These are phyloP conservation scores for Verticillium isaacii DNA, from an alignment of 2,329 filamentous ascomycete genomes.

Conservation along the genomic window DNA sequence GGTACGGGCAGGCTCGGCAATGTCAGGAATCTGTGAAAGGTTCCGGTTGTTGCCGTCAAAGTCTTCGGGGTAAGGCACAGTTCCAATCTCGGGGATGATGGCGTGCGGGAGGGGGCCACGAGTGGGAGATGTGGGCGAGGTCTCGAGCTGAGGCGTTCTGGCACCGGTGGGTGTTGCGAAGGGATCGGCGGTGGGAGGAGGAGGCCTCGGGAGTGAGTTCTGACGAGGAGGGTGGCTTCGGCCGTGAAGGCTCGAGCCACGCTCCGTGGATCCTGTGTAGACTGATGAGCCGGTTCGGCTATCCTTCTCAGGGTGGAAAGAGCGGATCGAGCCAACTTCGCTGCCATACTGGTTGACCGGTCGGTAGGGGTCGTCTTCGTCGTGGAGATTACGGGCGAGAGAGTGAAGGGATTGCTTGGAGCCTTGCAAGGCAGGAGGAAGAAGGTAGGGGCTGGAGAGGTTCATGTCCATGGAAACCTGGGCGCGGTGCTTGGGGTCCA, in stretches of 20 bases:
- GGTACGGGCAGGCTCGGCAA: conserved; percentile 31
- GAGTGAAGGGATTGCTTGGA: conserved; percentile 86
- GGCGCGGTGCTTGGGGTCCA: conserved; percentile 33
- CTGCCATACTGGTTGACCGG: conserved; percentile 52
- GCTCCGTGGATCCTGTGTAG: conserved; percentile 37
- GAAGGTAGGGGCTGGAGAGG: conserved; percentile 80
- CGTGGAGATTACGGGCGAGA: conserved; percentile 68
- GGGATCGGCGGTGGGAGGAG: conserved; percentile 25
- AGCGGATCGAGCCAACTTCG: conserved; percentile 53
- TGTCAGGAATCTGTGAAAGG: conserved; percentile 22
- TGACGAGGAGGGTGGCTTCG: conserved; percentile 29
- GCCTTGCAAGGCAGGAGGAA: conserved; percentile 74
- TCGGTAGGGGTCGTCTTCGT: conserved; percentile 82
- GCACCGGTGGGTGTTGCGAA: conserved; percentile 26
- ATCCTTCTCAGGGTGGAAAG: conserved; percentile 37
- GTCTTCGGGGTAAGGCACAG: conserved; percentile 25
- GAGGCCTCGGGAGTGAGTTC: conserved; percentile 38
- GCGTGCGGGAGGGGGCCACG: conserved; percentile 16
- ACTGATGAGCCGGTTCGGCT: conserved; percentile 30
- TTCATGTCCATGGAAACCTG: conserved; percentile 71
- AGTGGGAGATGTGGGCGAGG: conserved; percentile 11
- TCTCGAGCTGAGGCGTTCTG: conserved; percentile 7
- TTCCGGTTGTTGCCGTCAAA: conserved; percentile 10
- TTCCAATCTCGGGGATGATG: conserved; percentile 33
- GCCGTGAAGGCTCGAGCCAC: conserved; percentile 21